Conservation (phyloP, 2,329 filamentous ascomycete species). For the Xylogone sp. region DNA sequence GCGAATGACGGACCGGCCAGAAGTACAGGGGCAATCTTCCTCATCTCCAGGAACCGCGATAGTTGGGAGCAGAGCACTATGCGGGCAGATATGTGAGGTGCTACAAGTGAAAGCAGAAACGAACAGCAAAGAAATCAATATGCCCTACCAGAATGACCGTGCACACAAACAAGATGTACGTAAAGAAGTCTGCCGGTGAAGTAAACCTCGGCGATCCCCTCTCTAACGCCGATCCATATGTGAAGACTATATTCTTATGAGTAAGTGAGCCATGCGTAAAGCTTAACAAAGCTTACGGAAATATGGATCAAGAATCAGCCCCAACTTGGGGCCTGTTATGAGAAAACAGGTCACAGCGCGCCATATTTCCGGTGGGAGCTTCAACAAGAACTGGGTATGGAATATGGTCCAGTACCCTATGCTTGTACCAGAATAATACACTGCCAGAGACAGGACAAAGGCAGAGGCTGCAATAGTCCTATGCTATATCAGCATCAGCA, state of each 20-base stretch:
- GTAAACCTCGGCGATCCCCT: conserved; percentile 56
- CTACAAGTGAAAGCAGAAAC: conserved; percentile 10
- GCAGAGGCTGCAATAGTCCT: conserved; percentile 63
- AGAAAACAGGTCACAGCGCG: conserved; percentile 32
- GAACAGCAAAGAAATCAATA: conserved; percentile 15
- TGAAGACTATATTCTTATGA: conserved; percentile 49
- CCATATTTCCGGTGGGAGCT: conserved; percentile 40
- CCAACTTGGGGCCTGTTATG: conserved; percentile 27
- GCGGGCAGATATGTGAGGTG: conserved; percentile 63
- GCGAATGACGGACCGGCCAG: conserved; percentile 48
- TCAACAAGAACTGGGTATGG: conserved; percentile 43
- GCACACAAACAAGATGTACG: conserved; percentile 61
- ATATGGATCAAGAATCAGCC: conserved; percentile 65
- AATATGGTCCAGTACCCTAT: conserved; percentile 47
- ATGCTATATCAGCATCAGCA: conserved; percentile 42
- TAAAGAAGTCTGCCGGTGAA: conserved; percentile 62
- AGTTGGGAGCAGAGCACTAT: conserved; percentile 45
- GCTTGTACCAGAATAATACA: conserved; percentile 49
- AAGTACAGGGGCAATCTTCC: conserved; percentile 55
- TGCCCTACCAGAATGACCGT: conserved; percentile 59
- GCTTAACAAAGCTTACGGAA: conserved; percentile 45
- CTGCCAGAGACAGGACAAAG: conserved; percentile 54
- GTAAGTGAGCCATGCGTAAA: conserved; percentile 9
- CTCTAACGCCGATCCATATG: conserved; percentile 62
- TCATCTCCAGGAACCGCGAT: conserved; percentile 56